Evolutionary conservation across 345 rosid species (phyloP).

Genomic region (Eucalyptus erythrocorys): DNA sequence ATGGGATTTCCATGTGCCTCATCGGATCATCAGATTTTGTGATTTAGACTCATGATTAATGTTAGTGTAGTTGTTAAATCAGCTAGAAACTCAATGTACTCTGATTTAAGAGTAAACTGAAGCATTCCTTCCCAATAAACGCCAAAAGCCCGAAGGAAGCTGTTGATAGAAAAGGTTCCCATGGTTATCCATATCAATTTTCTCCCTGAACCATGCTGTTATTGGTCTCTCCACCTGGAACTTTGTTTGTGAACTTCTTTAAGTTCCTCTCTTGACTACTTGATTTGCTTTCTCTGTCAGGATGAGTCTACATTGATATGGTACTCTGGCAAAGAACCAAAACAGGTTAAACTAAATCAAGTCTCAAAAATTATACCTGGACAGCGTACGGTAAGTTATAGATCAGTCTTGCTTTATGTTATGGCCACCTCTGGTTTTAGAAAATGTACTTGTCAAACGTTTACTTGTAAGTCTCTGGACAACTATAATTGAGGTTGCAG

Average conservation of each 20-base stretch:
- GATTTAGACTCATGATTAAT: not conserved
- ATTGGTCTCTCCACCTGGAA: not conserved
- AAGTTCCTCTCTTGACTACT: not conserved
- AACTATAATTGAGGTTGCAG: not conserved
- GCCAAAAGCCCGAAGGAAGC: not conserved
- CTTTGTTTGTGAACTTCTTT: not conserved
- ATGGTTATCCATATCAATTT: not conserved
- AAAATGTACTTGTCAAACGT: not conserved
- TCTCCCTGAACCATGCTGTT: not conserved
- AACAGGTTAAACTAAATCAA: conserved; percentile 53
- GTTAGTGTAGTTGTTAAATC: not conserved
- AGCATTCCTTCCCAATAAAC: not conserved
- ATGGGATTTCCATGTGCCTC: not conserved
- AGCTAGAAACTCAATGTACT: not conserved
- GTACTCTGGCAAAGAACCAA: conserved; percentile 88
- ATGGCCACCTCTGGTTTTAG: not conserved
- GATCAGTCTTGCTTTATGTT: not conserved
- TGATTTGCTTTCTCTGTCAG: conserved; percentile 22
- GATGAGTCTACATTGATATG: conserved; percentile 83
- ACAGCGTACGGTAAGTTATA: conserved; percentile 84
- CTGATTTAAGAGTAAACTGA: not conserved
- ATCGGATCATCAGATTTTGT: not conserved
- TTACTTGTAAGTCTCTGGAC: not conserved
- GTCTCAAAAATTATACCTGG: conserved; percentile 75
- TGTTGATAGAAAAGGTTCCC: not conserved